Base-by-base conservation (phyloP, 805 yeast genomes). In the Debaryomyces castellii region DNA sequence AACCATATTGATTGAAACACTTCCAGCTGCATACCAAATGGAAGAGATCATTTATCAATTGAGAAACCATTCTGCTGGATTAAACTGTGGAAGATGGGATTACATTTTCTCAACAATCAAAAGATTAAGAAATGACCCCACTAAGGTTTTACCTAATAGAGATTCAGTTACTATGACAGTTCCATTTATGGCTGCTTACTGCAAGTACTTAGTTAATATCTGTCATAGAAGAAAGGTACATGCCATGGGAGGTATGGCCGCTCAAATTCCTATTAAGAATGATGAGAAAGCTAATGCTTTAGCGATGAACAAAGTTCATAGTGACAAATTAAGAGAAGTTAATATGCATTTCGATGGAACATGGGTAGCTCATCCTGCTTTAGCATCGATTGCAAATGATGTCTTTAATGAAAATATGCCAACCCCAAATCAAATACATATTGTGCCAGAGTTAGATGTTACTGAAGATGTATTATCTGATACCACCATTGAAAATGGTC, bases 241-340 rank as follows among this genome's bases (percentile, higher is more conserved):
- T 35, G 61, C 61, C 14, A 55, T 57, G 55, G 61, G 61, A 18
- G 61, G 61, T 21, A 57, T 57, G 61, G 61, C 61, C 14, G 61
- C 61, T 12, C 59, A 55, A 41, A 57, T 57, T 39, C 61, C 61
- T 14, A 53, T 57, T 44, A 57, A 57, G 40, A 51, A 55, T 35
- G 54, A 57, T 39, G 25, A 34, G 5, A 53, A 34, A 12, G 52
- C 52, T 20, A 55, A 57, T 41, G 45, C 40, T n/a, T 38, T 41
- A 11, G 57, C 59, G 11, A 52, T 57, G 52, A 47, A 46, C 30
- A 53, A 54, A 32, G 58, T 57, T 14, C 27, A 44, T 11, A 49
- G 43, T 9, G 61, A 57, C 39, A 55, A 57, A 42, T 44, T 56
- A 25, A 47, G 61, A 24, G 61, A 57, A 46, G 61, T 47, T 24